These are phyloP conservation scores for Oxyria digyna DNA, from an alignment of 148 eudicot genomes.

Conservation along the genomic window DNA sequence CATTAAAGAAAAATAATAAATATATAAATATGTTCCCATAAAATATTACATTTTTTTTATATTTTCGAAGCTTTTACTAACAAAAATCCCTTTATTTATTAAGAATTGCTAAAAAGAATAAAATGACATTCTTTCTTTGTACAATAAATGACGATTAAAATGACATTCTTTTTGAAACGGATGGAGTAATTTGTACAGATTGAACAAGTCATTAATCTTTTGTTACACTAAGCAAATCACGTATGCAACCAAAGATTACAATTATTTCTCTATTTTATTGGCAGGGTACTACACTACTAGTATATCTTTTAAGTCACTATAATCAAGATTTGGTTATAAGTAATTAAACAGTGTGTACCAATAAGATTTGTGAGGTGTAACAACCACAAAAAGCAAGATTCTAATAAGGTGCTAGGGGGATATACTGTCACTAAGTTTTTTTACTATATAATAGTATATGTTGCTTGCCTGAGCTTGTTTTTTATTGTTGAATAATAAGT, in stretches of 20 bases:
- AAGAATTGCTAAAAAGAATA: too few relatives aligned
- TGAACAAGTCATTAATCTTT: not conserved
- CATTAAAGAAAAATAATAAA: too few relatives aligned
- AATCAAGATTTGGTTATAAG: not conserved
- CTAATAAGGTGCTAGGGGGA: not conserved
- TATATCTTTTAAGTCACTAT: too few relatives aligned
- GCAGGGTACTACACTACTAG: too few relatives aligned
- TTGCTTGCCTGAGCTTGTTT: not conserved
- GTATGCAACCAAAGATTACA: not conserved
- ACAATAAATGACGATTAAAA: too few relatives aligned
- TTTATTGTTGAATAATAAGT: not conserved
- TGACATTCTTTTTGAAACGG: too few relatives aligned
- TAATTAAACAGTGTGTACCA: not conserved
- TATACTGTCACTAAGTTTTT: not conserved
- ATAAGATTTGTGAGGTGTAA: not conserved
- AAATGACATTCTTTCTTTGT: too few relatives aligned
- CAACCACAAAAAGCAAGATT: not conserved
- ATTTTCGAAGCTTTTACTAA: too few relatives aligned
- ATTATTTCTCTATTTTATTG: not conserved
- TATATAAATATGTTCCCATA: too few relatives aligned
- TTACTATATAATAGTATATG: too few relatives aligned
- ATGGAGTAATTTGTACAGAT: not conserved
- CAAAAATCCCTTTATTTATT: too few relatives aligned
- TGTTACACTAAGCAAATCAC: not conserved
- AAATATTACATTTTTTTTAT: too few relatives aligned